These are phyloP conservation scores for Beauveria scarabaeidicola DNA, from an alignment of 2,329 filamentous ascomycete species.

Conservation along the genomic window DNA sequence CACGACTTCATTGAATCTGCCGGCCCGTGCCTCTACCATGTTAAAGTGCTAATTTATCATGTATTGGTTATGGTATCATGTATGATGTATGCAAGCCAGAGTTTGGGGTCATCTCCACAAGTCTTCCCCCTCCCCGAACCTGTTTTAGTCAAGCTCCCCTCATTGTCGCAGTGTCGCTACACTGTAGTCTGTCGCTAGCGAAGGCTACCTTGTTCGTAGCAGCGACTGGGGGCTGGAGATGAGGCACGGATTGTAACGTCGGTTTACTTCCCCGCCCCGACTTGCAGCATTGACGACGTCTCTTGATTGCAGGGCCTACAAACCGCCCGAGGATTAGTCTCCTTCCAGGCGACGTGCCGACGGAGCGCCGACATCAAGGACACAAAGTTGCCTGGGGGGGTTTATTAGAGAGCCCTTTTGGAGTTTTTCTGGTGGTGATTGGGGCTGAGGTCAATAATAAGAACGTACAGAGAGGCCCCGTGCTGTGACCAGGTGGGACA, in stretches of 20 bases:
- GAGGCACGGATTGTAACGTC: slow-evolving; percentile 5
- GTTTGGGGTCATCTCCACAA: background rate
- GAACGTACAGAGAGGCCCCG: background rate
- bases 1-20: background rate
- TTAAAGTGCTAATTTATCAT: background rate
- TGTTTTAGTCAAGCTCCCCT: background rate
- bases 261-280: slow-evolving; percentile 4
- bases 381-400: too few species aligned
- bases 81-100: background rate
- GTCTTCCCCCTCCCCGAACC: background rate
- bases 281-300: background rate
- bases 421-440: background rate
- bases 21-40: background rate
- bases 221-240: background rate
- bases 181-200: background rate
- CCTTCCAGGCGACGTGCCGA: background rate
- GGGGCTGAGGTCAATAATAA: background rate
- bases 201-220: background rate
- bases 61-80: too few species aligned
- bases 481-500: background rate
- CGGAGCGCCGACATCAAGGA: background rate
- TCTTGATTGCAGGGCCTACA: background rate
- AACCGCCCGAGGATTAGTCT: background rate
- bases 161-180: too few species aligned
- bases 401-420: background rate